A percentile compares a stretch with the other conserved stretches of the same genome.
phyloP scores from a whole-genome alignment of 2,329 filamentous ascomycete species.

The Aureobasidium zeae region DNA sequence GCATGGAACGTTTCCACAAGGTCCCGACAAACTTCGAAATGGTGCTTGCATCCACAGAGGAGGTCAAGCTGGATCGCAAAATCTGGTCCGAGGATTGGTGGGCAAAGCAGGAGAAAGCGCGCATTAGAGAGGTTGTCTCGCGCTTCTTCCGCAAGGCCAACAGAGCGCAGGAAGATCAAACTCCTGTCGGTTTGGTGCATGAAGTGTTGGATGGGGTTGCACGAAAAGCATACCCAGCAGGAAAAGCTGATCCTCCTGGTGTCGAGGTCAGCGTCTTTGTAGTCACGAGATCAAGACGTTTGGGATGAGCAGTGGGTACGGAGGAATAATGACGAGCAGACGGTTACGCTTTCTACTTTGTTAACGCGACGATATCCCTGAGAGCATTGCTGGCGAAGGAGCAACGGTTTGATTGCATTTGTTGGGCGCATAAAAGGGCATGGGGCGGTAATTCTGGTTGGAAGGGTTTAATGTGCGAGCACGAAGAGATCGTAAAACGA shows the following conservation, averaged over 20 bases:
- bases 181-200: slow-evolving; percentile 46
- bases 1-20: slow-evolving; percentile 25
- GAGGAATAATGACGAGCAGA: not conserved
- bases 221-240: slow-evolving; percentile 39
- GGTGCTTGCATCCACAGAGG: slow-evolving; percentile 43
- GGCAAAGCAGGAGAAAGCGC: slow-evolving; percentile 53
- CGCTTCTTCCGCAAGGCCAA: slow-evolving; percentile 37
- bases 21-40: slow-evolving; percentile 31
- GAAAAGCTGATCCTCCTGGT: slow-evolving; percentile 36
- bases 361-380: slow-evolving; percentile 11
- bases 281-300: slow-evolving; percentile 27
- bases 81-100: slow-evolving; percentile 55
- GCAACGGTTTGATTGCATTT: slow-evolving; percentile 4
- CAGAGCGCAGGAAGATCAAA: slow-evolving; percentile 29
- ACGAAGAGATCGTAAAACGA: too few relatives aligned
- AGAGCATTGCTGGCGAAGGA: slow-evolving; percentile 7
- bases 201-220: slow-evolving; percentile 52
- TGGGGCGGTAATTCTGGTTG: too few relatives aligned
- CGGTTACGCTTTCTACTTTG: not conserved
- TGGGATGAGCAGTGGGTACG: slow-evolving; percentile 3
- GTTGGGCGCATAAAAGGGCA: not conserved
- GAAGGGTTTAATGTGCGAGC: too few relatives aligned
- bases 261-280: slow-evolving; percentile 42
- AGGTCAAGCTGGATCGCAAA: slow-evolving; percentile 42
- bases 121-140: slow-evolving; percentile 44